These are phyloP conservation scores for Westerdykella aurantiaca DNA, from an alignment of 2,329 filamentous ascomycete species.

Conservation along the genomic window DNA sequence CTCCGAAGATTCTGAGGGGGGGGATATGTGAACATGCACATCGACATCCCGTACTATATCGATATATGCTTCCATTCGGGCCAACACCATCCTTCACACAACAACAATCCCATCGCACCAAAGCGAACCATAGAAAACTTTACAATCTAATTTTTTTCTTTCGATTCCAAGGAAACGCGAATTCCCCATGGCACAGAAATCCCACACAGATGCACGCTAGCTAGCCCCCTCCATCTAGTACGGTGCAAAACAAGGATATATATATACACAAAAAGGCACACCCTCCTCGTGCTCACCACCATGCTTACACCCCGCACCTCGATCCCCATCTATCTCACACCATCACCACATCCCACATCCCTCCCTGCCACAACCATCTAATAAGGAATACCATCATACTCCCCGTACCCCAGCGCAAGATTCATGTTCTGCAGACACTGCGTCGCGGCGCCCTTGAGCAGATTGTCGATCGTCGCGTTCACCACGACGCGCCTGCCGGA, in stretches of 20 bases:
- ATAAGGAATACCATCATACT: conserved; percentile 78
- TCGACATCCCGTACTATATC: no score
- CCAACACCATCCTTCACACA: no score
- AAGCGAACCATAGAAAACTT: no score
- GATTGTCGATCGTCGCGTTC: conserved; percentile 87
- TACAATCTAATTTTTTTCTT: no score
- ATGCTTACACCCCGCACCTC: not conserved
- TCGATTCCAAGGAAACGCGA: no score
- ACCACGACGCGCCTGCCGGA: conserved; percentile 89
- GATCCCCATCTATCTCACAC: not conserved
- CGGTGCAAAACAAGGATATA: not conserved
- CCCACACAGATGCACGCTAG: no score
- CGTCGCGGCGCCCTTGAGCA: conserved; percentile 87
- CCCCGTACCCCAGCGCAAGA: conserved; percentile 77
- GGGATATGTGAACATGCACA: no score
- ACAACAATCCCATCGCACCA: no score
- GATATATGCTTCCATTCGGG: no score
- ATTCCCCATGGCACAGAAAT: no score
- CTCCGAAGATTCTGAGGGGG: no score
- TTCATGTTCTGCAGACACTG: conserved; percentile 97
- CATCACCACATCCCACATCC: not conserved
- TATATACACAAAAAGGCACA: not conserved
- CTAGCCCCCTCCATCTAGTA: no score
- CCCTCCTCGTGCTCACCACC: not conserved
- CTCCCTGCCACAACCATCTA: conserved; percentile 8